Evolutionary conservation across 345 rosid genomes (phyloP), one percentile per base, ranked within the genome.

Genomic region (Brassica carinata): DNA sequence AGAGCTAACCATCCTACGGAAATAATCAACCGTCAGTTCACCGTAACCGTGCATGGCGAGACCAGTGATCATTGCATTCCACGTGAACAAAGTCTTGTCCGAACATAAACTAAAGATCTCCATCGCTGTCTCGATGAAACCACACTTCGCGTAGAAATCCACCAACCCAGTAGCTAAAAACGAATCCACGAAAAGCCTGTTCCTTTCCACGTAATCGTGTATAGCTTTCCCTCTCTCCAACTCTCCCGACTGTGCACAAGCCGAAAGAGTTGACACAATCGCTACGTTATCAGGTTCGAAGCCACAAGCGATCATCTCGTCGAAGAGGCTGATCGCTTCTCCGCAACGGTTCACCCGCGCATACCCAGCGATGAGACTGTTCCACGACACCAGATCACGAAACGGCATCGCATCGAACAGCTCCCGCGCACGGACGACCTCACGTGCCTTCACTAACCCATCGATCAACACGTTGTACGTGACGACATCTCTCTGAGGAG

Each of bases 21-120:
- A 92, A 78, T 86, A 87, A 45, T 77, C 78, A 3, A 92, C 80
- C 0, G 85, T 74, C 18, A 82, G 59, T 74, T 66, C 59, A 2
- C 91, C 91, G 6, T 73, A 43, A 7, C 96, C 96, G 48, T 89
- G 91, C 92, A 89, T 87, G 9, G 92, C 91, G 0, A 91, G 88
- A 75, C 96, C 97, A 67, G 85, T 78, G 48, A 91, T 86, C 85
- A 92, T 84, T 2, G 96, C 90, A 43, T 92, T 92, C 92, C 94
- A 91, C 5, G 94, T 85, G 69, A 71, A 80, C 58, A 86, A 79
- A 67, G 82, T 88, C 65, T 83, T 88, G n/a, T 84, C 84, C 14
- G 19, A 74, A 71, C 89, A 85, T 18, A 78, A 83, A 11, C 79
- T 79, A 36, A 91, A 92, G 43, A 87, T 81, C 70, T 83, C 71